Evolutionary conservation across 257 asterid genomes (phyloP).

Genomic region (Primulina huaijiensis): DNA sequence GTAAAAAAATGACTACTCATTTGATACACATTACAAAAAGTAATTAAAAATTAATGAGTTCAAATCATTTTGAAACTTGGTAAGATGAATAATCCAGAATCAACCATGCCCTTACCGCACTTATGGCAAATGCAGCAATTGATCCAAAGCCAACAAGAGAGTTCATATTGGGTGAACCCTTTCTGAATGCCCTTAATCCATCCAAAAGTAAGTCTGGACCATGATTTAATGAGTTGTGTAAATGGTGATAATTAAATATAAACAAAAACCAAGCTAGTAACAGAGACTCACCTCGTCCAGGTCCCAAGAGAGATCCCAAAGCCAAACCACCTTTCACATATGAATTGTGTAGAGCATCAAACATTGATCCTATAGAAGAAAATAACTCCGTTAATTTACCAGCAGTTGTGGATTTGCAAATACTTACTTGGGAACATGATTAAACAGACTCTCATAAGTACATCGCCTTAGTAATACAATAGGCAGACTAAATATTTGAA

Average conservation of each 20-base stretch:
- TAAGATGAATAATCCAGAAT: conserved; percentile 23
- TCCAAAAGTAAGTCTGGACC: conserved; percentile 82
- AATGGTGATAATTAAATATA: not conserved
- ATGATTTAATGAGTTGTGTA: conserved; percentile 20
- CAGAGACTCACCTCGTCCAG: conserved; percentile 82
- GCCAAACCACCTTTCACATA: conserved; percentile 91
- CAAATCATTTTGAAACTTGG: conserved; percentile 19
- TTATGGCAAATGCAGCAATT: conserved; percentile 91
- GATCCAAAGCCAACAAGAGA: conserved; percentile 98
- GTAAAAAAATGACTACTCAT: not conserved
- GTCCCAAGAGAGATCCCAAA: conserved; percentile 84
- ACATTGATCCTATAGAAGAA: conserved; percentile 49
- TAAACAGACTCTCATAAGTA: not conserved
- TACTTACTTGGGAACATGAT: not conserved
- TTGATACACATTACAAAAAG: not conserved
- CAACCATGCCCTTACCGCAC: conserved; percentile 62
- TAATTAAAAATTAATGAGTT: not conserved
- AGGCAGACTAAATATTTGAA: too few relatives aligned
- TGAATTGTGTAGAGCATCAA: conserved; percentile 76
- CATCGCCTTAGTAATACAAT: not conserved
- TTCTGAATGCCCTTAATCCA: conserved; percentile 70
- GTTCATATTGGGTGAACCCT: conserved; percentile 97
- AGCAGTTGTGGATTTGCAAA: not conserved
- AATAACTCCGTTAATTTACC: not conserved
- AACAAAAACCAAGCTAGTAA: conserved; percentile 9